These are phyloP conservation scores for Pseudozyma flocculosa DNA, from an alignment of 1,284 basidiomycete species.

Conservation along the genomic window DNA sequence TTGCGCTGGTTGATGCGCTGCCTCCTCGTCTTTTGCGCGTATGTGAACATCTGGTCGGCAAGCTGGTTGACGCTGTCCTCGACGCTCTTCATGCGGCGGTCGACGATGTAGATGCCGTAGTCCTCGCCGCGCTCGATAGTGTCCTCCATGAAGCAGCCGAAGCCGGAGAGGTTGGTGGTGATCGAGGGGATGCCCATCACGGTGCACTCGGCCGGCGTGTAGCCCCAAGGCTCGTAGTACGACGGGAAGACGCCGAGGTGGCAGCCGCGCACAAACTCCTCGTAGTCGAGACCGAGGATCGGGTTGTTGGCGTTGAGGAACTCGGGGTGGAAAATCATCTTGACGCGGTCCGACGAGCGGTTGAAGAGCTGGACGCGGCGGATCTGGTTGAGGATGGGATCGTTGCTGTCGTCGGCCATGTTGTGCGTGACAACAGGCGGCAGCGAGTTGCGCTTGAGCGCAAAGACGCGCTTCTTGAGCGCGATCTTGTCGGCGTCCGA, in stretches of 20 bases:
- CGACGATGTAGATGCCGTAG: conserved; percentile 79
- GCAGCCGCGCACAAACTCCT: conserved; percentile 96
- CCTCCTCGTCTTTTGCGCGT: conserved; percentile 83
- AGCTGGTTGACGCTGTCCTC: conserved; percentile 82
- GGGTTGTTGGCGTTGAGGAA: conserved; percentile 98
- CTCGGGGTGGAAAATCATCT: conserved; percentile 97
- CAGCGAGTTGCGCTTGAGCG: conserved; percentile 86
- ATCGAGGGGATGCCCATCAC: conserved; percentile 95
- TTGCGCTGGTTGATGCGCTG: conserved; percentile 98
- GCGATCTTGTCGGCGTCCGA: conserved; percentile 92
- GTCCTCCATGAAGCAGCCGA: conserved; percentile 98
- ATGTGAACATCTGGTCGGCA: conserved; percentile 60
- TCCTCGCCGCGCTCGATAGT: conserved; percentile 75
- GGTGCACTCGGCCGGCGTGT: conserved; percentile 66
- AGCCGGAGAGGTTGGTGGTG: conserved; percentile 95
- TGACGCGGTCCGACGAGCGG: conserved; percentile 76
- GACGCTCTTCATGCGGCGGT: conserved; percentile 82
- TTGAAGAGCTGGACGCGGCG: conserved; percentile 92
- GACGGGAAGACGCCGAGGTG: conserved; percentile 97
- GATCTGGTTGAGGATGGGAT: conserved; percentile 93
- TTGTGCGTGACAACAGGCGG: conserved; percentile 96
- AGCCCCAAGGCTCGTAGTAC: conserved; percentile 90
- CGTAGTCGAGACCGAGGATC: conserved; percentile 93
- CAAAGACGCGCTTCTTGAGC: conserved; percentile 92
- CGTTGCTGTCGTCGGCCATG: conserved; percentile 87